Percentiles rank a stretch among this genome's conserved stretches.
phyloP scores from a whole-genome alignment of 73 alveolate species.

The Symbiodinium natans region DNA sequence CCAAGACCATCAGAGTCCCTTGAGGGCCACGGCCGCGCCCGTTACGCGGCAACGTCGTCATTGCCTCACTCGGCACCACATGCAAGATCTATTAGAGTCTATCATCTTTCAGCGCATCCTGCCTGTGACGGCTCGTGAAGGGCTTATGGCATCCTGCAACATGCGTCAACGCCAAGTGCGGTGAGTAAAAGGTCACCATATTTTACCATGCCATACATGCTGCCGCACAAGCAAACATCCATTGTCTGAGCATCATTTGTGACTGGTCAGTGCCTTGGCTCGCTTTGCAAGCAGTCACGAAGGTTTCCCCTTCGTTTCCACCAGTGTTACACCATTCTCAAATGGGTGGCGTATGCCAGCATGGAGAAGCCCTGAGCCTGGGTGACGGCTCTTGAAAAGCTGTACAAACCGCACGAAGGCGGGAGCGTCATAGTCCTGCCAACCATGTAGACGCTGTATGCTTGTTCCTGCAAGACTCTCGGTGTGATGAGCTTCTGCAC shows the following conservation, averaged over 20 bases:
- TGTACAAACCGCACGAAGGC: background rate
- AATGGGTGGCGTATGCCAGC: background rate
- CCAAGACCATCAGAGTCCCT: too few relatives aligned
- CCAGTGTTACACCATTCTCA: background rate
- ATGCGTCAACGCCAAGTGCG: background rate
- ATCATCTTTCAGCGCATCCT: background rate
- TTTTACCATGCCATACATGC: too few relatives aligned
- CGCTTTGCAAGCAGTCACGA: background rate
- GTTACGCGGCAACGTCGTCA: background rate
- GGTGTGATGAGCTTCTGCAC: too few relatives aligned
- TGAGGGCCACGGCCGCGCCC: too few relatives aligned
- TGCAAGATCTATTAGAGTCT: too few relatives aligned
- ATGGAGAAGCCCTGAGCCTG: background rate
- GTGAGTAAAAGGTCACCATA: background rate
- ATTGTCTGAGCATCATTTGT: background rate
- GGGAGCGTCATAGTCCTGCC: background rate
- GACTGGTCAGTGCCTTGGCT: background rate
- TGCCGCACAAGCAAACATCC: too few relatives aligned
- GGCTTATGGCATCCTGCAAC: background rate
- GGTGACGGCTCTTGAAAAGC: background rate
- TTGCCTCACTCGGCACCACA: background rate
- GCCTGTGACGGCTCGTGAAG: background rate
- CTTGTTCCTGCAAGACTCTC: background rate
- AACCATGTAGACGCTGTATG: background rate
- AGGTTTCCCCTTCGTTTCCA: background rate